phyloP scores from a whole-genome alignment of 805 yeast species.

The Debaryomyces maramus region DNA sequence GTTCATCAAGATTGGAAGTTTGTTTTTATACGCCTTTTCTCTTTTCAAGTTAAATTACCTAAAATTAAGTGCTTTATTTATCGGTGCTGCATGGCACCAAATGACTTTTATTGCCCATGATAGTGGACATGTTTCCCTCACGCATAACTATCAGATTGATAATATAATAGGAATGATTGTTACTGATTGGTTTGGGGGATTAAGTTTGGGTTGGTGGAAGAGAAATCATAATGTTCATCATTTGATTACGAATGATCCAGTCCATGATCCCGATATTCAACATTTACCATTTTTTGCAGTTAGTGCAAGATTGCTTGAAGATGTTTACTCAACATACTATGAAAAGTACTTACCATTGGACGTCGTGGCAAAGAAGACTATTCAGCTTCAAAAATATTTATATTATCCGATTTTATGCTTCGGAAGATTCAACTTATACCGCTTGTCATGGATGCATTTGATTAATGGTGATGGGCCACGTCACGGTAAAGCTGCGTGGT shows the following conservation, averaged over 20 bases:
- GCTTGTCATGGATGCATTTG: slow-evolving; percentile 78
- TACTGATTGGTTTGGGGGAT: slow-evolving; percentile 84
- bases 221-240: slow-evolving; percentile 93
- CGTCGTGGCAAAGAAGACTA: slow-evolving; percentile 52
- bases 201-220: slow-evolving; percentile 94
- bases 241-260: slow-evolving; percentile 86
- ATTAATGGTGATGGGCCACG: slow-evolving; percentile 76
- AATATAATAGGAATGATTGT: slow-evolving; percentile 69
- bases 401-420: slow-evolving; percentile 80
- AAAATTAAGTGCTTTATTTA: slow-evolving; percentile 55
- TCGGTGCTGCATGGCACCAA: slow-evolving; percentile 89
- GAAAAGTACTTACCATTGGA: slow-evolving; percentile 69
- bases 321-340: slow-evolving; percentile 78
- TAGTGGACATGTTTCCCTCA: slow-evolving; percentile 82
- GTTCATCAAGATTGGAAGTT: slow-evolving; percentile 53
- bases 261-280: slow-evolving; percentile 93
- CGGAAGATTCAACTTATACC: slow-evolving; percentile 83
- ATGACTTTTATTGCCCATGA: slow-evolving; percentile 86
- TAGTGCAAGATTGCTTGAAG: slow-evolving; percentile 63
- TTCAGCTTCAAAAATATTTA: slow-evolving; percentile 66
- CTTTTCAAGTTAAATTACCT: slow-evolving; percentile 49
- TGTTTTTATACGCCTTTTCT: slow-evolving; percentile 51
- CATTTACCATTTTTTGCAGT: slow-evolving; percentile 91
- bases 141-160: slow-evolving; percentile 77
- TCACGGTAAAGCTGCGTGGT: slow-evolving; percentile 82